A percentile compares a stretch with the other conserved stretches of the same genome.
Conservation (phyloP, 2,329 filamentous ascomycete genomes). For the Kalaharituber pfeilii region DNA sequence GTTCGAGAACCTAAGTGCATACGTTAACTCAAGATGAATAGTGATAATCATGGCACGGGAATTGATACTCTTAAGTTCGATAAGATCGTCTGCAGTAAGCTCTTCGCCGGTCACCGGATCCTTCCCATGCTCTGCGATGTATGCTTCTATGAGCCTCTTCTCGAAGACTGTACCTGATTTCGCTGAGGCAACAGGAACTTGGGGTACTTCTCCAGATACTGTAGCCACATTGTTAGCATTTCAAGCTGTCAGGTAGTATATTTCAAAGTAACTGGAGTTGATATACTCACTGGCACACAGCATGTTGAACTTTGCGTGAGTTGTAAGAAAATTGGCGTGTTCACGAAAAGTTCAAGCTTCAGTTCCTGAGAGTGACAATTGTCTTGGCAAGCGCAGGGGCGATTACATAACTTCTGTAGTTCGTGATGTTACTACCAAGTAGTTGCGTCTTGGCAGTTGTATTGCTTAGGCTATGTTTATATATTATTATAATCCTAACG, state of each 20-base stretch:
- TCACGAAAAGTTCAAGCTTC: background rate
- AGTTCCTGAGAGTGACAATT: too few relatives aligned
- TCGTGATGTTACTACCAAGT: too few relatives aligned
- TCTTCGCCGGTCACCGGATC: constrained; percentile 83
- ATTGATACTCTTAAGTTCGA: constrained; percentile 52
- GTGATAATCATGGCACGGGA: background rate
- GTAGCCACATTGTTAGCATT: constrained; percentile 7
- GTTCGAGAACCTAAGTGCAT: constrained; percentile 41
- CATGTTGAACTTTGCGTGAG: background rate
- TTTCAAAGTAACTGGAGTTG: background rate
- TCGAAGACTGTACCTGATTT: constrained; percentile 83
- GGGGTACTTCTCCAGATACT: constrained; percentile 95
- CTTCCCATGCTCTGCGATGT: constrained; percentile 81
- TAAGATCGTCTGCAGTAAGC: constrained; percentile 64
- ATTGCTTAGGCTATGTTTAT: too few relatives aligned
- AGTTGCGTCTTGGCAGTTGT: background rate
- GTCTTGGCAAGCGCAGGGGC: too few relatives aligned
- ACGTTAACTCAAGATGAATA: background rate
- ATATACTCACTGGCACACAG: background rate
- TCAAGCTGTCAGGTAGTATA: background rate
- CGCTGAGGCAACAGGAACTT: constrained; percentile 83
- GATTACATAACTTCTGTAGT: too few relatives aligned
- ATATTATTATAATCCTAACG: too few relatives aligned
- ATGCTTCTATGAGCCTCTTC: constrained; percentile 84
- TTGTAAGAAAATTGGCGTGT: background rate